These are phyloP conservation scores for Scleroderma citrinum DNA, from an alignment of 768 basidiomycete species.

Conservation along the genomic window DNA sequence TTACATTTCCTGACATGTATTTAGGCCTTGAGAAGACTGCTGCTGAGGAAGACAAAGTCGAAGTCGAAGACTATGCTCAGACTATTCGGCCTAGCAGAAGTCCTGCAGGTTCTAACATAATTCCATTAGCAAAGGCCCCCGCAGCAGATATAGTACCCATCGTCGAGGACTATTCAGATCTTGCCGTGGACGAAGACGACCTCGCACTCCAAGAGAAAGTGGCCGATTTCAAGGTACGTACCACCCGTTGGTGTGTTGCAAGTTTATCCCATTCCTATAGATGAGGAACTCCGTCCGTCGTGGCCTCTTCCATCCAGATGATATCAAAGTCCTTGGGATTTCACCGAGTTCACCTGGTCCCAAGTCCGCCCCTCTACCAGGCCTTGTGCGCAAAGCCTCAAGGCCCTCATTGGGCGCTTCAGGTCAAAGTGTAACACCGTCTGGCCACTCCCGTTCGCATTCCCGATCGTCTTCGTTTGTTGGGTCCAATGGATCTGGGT, in stretches of 20 bases:
- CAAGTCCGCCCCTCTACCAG: slow-evolving; percentile 61
- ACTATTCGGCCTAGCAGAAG: slow-evolving; percentile 76
- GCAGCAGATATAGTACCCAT: slow-evolving; percentile 59
- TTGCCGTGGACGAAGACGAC: slow-evolving; percentile 76
- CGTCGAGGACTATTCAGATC: slow-evolving; percentile 89
- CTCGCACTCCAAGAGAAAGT: slow-evolving; percentile 68
- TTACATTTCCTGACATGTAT: background rate
- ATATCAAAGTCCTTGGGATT: slow-evolving; percentile 74
- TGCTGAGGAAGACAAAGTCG: slow-evolving; percentile 48
- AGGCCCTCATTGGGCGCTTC: slow-evolving; percentile 49
- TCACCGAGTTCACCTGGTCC: slow-evolving; percentile 48
- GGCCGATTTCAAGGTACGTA: slow-evolving; percentile 70
- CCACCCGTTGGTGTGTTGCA: background rate
- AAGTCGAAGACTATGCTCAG: slow-evolving; percentile 68
- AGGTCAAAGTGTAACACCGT: slow-evolving; percentile 17
- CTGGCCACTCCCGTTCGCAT: slow-evolving; percentile 37
- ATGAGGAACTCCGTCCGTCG: slow-evolving; percentile 67
- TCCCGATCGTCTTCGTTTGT: slow-evolving; percentile 55
- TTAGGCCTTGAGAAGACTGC: slow-evolving; percentile 59
- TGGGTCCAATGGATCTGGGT: slow-evolving; percentile 38
- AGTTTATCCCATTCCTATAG: slow-evolving; percentile 24
- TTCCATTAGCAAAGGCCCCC: slow-evolving; percentile 57
- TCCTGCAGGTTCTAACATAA: slow-evolving; percentile 45
- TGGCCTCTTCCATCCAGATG: slow-evolving; percentile 84
- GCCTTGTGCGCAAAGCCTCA: slow-evolving; percentile 46